A percentile compares a stretch with the other conserved stretches of the same genome.
Conservation (phyloP, 768 basidiomycete species). For the Hypholoma sublateritium region DNA sequence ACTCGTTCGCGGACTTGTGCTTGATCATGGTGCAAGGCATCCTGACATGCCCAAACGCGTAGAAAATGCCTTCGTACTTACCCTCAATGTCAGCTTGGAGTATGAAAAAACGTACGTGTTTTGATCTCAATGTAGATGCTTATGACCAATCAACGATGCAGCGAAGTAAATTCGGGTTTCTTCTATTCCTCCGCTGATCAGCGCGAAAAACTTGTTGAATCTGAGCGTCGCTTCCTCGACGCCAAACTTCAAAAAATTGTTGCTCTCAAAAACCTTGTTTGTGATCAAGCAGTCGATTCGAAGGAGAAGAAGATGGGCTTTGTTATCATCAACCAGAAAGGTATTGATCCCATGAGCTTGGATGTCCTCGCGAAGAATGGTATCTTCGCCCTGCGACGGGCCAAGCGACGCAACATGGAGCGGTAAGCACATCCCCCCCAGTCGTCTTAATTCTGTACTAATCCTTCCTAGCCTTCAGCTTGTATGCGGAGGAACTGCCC, state of each 20-base stretch:
- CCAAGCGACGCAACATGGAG: constrained; percentile 99
- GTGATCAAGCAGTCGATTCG: constrained; percentile 86
- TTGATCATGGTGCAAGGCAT: constrained; percentile 97
- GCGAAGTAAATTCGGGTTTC: constrained; percentile 99
- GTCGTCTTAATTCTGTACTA: constrained; percentile 6
- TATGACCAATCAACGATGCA: constrained; percentile 32
- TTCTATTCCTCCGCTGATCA: constrained; percentile 99
- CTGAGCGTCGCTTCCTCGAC: constrained; percentile 92
- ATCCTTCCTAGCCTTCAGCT: constrained; percentile 71
- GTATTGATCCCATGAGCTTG: constrained; percentile 95
- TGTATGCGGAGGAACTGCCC: constrained; percentile 91
- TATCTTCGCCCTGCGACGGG: constrained; percentile 90
- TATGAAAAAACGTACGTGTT: constrained; percentile 95
- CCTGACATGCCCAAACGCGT: constrained; percentile 99
- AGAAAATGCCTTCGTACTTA: constrained; percentile 94
- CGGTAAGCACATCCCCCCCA: constrained; percentile 49
- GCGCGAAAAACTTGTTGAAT: constrained; percentile 97
- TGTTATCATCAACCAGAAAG: constrained; percentile 98
- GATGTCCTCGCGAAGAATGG: constrained; percentile 97
- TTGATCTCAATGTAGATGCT: constrained; percentile 12
- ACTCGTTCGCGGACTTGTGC: constrained; percentile 89
- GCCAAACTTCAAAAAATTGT: constrained; percentile 94
- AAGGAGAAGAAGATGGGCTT: constrained; percentile 85
- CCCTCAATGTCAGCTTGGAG: constrained; percentile 95
- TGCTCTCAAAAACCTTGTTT: constrained; percentile 93